These are phyloP conservation scores for Zostera marina DNA, from an alignment of 116 monocot species.

Conservation along the genomic window DNA sequence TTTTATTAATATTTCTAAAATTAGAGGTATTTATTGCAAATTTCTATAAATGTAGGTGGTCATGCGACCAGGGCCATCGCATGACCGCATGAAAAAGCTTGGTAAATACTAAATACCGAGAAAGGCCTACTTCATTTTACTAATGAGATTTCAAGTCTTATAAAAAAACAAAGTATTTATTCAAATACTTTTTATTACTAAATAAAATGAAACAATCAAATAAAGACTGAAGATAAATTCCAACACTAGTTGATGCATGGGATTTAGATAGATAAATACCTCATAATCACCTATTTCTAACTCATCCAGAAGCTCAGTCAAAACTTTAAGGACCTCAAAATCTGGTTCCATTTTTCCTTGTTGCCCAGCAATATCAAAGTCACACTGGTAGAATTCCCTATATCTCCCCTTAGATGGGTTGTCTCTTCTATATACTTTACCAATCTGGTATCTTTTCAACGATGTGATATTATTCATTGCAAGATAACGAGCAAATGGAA, in stretches of 20 bases:
- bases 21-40: too few species aligned
- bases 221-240: too few species aligned
- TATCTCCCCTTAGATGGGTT: conserved; percentile 95
- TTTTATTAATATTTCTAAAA: too few species aligned
- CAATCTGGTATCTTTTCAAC: conserved; percentile 90
- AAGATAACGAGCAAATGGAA: conserved; percentile 89
- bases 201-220: too few species aligned
- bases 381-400: conserved; percentile 97
- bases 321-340: conserved; percentile 78
- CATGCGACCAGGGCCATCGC: too few species aligned
- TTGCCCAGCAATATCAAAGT: conserved; percentile 89
- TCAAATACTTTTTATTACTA: too few species aligned
- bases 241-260: not conserved
- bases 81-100: too few species aligned
- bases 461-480: conserved; percentile 75
- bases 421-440: conserved; percentile 92
- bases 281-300: conserved; percentile 88
- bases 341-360: conserved; percentile 84
- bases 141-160: too few species aligned
- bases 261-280: conserved; percentile 16
- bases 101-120: too few species aligned
- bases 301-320: conserved; percentile 67
- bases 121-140: too few species aligned
- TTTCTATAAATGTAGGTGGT: too few species aligned
- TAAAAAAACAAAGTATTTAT: too few species aligned